Conservation (phyloP, 2,329 filamentous ascomycete genomes). For the Harringtonia aguacate region DNA sequence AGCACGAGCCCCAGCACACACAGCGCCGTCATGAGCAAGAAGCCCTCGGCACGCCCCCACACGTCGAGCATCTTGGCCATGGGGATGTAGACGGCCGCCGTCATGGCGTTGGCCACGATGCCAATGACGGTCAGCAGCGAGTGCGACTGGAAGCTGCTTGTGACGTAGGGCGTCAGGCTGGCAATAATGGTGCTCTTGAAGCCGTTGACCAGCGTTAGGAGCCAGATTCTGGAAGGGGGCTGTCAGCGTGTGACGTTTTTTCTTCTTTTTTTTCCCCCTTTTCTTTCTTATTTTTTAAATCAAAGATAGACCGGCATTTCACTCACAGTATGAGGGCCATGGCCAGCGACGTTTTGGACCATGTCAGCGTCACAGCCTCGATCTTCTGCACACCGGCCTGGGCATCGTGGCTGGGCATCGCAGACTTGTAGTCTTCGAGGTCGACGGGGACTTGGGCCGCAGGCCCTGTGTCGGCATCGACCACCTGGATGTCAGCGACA, state of each 20-base stretch:
- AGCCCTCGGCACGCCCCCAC: slow-evolving; percentile 55
- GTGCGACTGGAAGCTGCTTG: slow-evolving; percentile 39
- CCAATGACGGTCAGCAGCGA: slow-evolving; percentile 40
- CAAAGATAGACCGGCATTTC: too few relatives aligned
- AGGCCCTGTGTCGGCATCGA: too few relatives aligned
- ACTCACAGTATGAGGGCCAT: slow-evolving; percentile 31
- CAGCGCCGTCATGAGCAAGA: slow-evolving; percentile 39
- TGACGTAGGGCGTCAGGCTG: slow-evolving; percentile 35
- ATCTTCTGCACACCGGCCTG: slow-evolving; percentile 37
- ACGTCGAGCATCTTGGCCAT: slow-evolving; percentile 57
- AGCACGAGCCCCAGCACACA: slow-evolving; percentile 45
- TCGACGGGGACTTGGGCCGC: too few relatives aligned
- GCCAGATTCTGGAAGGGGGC: slow-evolving; percentile 24
- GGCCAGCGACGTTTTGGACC: slow-evolving; percentile 27
- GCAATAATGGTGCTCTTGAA: slow-evolving; percentile 23
- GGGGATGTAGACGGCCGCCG: slow-evolving; percentile 50
- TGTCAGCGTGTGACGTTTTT: too few relatives aligned
- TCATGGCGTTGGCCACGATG: slow-evolving; percentile 42
- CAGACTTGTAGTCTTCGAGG: too few relatives aligned
- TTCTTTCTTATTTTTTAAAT: too few relatives aligned
- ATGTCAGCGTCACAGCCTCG: slow-evolving; percentile 33
- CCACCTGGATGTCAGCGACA: too few relatives aligned
- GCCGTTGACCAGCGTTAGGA: slow-evolving; percentile 25
- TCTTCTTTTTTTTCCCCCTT: too few relatives aligned
- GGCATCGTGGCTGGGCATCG: slow-evolving; percentile 9